Conservation (phyloP, 768 basidiomycete species). For the Crassisporium funariophilum region DNA sequence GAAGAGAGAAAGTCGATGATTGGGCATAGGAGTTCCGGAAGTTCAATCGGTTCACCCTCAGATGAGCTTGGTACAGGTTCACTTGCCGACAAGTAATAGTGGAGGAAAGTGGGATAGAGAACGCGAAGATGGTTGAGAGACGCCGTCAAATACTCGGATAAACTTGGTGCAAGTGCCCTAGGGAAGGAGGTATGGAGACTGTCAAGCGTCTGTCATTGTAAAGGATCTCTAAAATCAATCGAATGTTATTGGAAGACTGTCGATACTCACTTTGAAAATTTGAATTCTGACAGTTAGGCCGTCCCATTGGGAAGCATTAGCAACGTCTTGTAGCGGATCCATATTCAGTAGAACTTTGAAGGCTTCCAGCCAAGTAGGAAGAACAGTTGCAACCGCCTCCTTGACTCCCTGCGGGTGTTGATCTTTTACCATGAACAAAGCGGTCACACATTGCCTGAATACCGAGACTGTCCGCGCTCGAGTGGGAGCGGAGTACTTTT, state of each 20-base stretch:
- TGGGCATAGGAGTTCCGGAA: conserved; percentile 75
- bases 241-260: not conserved
- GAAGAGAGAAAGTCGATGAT: conserved; percentile 81
- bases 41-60: conserved; percentile 76
- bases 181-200: conserved; percentile 83
- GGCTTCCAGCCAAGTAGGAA: conserved; percentile 91
- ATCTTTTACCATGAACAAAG: conserved; percentile 94
- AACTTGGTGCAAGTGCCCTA: conserved; percentile 62
- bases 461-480: conserved; percentile 85
- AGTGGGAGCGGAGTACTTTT: conserved; percentile 78
- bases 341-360: conserved; percentile 75
- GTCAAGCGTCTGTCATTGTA: conserved; percentile 65
- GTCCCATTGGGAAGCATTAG: conserved; percentile 72
- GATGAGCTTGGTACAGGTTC: conserved; percentile 62
- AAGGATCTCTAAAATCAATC: conserved; percentile 1
- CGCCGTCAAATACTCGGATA: conserved; percentile 58
- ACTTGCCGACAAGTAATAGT: conserved; percentile 60
- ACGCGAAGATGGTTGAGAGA: conserved; percentile 61
- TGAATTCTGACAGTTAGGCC: conserved; percentile 77
- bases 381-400: conserved; percentile 75
- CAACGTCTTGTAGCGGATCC: conserved; percentile 65
- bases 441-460: conserved; percentile 86
- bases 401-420: conserved; percentile 87
- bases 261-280: conserved; percentile 70
- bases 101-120: conserved; percentile 60